Base-by-base conservation (phyloP, 2,329 filamentous ascomycete genomes). In the Colletotrichum sp. region DNA sequence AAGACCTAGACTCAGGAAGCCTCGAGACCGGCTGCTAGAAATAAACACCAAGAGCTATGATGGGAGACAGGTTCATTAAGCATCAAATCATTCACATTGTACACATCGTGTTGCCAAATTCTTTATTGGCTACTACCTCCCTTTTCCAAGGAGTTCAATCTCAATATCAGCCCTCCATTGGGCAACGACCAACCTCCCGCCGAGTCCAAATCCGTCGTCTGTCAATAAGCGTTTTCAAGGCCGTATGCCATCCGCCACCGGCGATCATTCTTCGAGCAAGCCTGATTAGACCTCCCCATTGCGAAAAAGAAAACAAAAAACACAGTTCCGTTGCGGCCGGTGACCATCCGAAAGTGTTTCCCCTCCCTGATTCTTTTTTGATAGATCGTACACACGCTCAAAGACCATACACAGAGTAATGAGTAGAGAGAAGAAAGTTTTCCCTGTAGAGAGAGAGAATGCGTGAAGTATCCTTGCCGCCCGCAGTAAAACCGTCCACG, bases 271-370 rank as follows among this genome's bases (percentile, higher is more conserved):
- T 76, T 69, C 62, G 72, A 71, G 72, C 21, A 76, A 76, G 72
- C 75, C 75, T 71, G 4, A 71, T 71, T 62, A 75, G 75, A 67
- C 75, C 72, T 63, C 62, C 75, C 62, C 75, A 49, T 71, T 62
- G 71, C 75, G 75, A 76, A 76, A 75, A 76, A 75, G 75, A 76
- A 76, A 76, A 76, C 72, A 76, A 76, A 77, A 78, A 71, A 78
- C 76, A 78, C 71, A 68, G 24, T 77, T 77, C 75, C 72, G 64
- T 78, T 49, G 71, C 72, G 77, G 71, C 72, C 69, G 69, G 49
- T 76, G 76, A 77, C 75, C 71, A 66, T 77, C 75, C 69, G 69
- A 77, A 77, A 76, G 75, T 77, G 75, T 76, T 76, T 78, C 72
- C 69, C 76, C 77, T 70, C 72, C 75, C 71, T 77, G 75, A 75